Percentiles rank a stretch among this genome's conserved stretches.
Evolutionary conservation across 805 yeast genomes (phyloP).

Genomic region (Zygosaccharomyces gambellarensis): DNA sequence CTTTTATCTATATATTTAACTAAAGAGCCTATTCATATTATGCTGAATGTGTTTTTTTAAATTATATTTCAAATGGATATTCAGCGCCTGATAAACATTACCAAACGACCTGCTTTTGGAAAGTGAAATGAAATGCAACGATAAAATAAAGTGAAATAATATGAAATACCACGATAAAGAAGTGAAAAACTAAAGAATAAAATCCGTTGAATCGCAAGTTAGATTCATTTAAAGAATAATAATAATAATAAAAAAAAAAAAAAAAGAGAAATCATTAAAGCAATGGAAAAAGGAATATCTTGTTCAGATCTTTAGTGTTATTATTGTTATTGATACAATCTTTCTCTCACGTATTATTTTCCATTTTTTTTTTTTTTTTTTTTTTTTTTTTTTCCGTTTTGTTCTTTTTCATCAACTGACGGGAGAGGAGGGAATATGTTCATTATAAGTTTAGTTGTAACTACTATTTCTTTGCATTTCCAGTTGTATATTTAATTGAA

Average conservation of each 20-base stretch:
- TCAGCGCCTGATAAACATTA: conserved; percentile 1
- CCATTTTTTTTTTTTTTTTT: not conserved
- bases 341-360: not conserved
- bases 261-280: not conserved
- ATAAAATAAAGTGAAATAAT: not conserved
- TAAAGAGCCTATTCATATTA: not conserved
- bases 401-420: not conserved
- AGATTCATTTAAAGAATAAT: not conserved
- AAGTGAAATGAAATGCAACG: not conserved
- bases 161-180: not conserved
- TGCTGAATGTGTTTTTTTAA: not conserved
- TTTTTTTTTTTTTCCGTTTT: not conserved
- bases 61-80: conserved; percentile 1
- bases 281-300: not conserved
- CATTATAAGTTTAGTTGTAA: not conserved
- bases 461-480: conserved; percentile 11
- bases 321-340: not conserved
- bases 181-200: not conserved
- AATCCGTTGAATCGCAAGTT: not conserved
- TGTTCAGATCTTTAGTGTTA: not conserved
- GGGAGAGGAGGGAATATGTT: not conserved
- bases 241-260: no score
- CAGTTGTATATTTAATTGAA: conserved; percentile 21
- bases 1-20: not conserved
- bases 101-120: not conserved